Evolutionary conservation across 805 yeast genomes (phyloP).

Genomic region (Lipomyces sp.): DNA sequence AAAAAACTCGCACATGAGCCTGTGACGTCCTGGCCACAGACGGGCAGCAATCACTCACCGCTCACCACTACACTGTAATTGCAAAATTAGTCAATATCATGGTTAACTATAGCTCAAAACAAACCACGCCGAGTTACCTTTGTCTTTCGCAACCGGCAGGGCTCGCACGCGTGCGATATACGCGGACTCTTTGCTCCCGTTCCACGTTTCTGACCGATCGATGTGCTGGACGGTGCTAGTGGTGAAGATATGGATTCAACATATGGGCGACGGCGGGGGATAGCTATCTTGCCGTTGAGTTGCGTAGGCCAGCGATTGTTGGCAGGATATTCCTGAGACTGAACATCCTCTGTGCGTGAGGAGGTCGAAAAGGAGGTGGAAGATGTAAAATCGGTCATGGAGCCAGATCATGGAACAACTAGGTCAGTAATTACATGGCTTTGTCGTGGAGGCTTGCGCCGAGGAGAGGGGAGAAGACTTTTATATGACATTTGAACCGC

Average conservation of each 20-base stretch:
- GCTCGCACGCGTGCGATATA: conserved; percentile 32
- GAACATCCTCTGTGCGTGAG: not conserved
- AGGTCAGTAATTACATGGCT: no score
- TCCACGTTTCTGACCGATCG: not conserved
- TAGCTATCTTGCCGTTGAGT: not conserved
- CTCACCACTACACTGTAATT: conserved; percentile 30
- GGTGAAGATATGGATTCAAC: not conserved
- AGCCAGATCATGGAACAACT: not conserved
- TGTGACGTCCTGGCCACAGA: not conserved
- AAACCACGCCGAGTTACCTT: conserved; percentile 10
- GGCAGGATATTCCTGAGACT: not conserved
- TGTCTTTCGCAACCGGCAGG: conserved; percentile 29
- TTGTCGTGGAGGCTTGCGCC: no score
- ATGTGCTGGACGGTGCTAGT: not conserved
- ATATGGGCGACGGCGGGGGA: not conserved
- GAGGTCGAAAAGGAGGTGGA: not conserved
- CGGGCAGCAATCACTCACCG: conserved; percentile 1
- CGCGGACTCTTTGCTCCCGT: conserved; percentile 12
- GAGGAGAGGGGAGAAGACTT: no score
- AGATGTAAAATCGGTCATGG: not conserved
- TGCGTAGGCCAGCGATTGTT: not conserved
- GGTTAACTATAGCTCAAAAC: not conserved
- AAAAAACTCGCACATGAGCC: not conserved
- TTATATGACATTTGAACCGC: no score
- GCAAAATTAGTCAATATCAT: not conserved